Conservation (phyloP, 345 rosid genomes). For the Populus ilicifolia region DNA sequence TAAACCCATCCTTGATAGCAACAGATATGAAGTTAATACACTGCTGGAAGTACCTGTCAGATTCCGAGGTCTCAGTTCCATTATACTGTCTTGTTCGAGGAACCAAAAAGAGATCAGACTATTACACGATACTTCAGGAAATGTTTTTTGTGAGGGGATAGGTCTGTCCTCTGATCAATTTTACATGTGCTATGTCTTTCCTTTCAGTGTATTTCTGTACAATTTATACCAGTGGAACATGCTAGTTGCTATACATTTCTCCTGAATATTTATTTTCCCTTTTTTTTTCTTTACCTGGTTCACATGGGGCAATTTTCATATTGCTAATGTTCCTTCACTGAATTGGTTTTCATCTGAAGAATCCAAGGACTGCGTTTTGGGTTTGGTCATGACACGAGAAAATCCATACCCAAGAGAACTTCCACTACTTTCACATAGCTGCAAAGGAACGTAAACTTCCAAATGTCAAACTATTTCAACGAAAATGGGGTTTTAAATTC, state of each 20-base stretch:
- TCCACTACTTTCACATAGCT: conserved; percentile 83
- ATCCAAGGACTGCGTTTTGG: conserved; percentile 54
- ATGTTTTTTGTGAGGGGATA: background rate
- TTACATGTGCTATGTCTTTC: background rate
- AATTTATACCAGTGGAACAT: conserved; percentile 21
- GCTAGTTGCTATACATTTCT: conserved; percentile 22
- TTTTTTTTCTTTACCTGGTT: background rate
- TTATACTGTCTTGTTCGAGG: background rate
- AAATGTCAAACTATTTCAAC: background rate
- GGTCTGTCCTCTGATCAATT: background rate
- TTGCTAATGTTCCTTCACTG: conserved; percentile 70
- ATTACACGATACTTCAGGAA: background rate
- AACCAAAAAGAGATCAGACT: background rate
- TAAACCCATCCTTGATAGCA: background rate
- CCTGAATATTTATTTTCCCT: background rate
- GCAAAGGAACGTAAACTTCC: conserved; percentile 21
- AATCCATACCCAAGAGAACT: conserved; percentile 95
- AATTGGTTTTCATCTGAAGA: conserved; percentile 65
- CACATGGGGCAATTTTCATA: conserved; percentile 30
- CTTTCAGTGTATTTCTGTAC: conserved; percentile 34
- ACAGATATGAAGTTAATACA: background rate
- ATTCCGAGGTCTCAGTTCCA: background rate
- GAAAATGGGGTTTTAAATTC: background rate
- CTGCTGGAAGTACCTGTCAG: background rate
- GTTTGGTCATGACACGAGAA: conserved; percentile 56